These are phyloP conservation scores for Penicillium janthinellum DNA, from an alignment of 2,329 filamentous ascomycete genomes.

Conservation along the genomic window DNA sequence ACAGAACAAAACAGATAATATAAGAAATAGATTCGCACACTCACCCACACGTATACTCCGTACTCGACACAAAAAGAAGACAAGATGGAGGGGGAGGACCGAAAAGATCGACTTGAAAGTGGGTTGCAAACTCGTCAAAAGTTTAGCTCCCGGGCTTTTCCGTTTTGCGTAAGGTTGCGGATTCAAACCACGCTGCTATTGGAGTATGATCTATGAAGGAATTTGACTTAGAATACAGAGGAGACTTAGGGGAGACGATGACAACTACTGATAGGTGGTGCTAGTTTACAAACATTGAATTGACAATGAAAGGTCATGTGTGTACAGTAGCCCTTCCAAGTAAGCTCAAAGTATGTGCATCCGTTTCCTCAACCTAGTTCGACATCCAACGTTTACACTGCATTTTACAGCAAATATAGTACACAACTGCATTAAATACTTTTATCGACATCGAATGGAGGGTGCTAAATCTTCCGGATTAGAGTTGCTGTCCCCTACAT, in stretches of 20 bases:
- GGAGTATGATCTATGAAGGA: not conserved
- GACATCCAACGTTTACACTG: not conserved
- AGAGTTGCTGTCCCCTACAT: not conserved
- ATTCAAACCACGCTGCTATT: conserved; percentile 11
- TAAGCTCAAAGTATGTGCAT: not conserved
- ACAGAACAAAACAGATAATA: conserved; percentile 23
- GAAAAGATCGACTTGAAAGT: conserved; percentile 14
- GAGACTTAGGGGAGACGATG: not conserved
- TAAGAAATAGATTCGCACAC: conserved; percentile 20
- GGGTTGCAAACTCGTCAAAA: conserved; percentile 32
- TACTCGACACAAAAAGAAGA: conserved; percentile 14
- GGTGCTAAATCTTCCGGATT: not conserved
- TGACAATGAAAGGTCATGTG: not conserved
- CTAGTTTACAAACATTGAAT: not conserved
- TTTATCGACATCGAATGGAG: no score
- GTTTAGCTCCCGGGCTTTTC: conserved; percentile 43
- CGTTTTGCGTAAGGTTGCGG: conserved; percentile 41
- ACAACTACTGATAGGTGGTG: not conserved
- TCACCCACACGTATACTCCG: conserved; percentile 3
- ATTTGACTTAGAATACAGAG: not conserved
- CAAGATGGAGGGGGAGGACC: conserved; percentile 8
- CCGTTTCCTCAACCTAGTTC: not conserved
- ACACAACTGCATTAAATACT: no score
- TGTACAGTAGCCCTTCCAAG: no score
- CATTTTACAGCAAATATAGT: no score